Evolutionary conservation across 805 yeast genomes (phyloP), one percentile per base, ranked within the genome.

Genomic region (Metschnikowia colocasiae): DNA sequence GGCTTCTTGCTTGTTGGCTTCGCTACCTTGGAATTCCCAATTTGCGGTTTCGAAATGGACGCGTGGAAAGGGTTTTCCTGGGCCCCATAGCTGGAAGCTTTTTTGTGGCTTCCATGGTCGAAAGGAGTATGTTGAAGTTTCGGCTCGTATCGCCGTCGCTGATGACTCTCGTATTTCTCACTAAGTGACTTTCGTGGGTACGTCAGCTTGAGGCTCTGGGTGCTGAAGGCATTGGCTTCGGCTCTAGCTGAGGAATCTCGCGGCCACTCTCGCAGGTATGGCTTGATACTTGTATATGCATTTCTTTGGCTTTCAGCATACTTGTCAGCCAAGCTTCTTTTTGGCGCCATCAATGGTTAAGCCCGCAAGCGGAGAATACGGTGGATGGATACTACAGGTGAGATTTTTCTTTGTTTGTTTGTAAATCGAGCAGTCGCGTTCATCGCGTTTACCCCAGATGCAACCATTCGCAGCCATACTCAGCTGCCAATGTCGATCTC

Each of bases 401-500:
- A 9, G 44, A 29, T 22, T 41, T 41, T 41, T 31, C 34, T n/a
- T 29, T 39, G 25, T 22, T 42, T 42, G 31, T 31, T 32, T 31
- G 45, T 33, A 32, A 30, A 15, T n/a, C 22, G 39, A 25, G 32
- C 19, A 15, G 45, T 32, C 45, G 45, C 48, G 45, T 40, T 29
- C 37, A 25, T 33, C 46, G 38, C 36, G 44, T 32, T 23, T 18
- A 39, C 42, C 25, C 33, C 33, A 20, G 34, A 29, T 39, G 42
- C 30, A 23, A 36, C 40, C 32, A 29, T 29, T 22, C 42, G 42
- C 42, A 18, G 26, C 34, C 26, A 20, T 27, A 8, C 33, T 39
- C 26, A 50, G 38, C 60, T 56, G 6, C 73, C 73, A 20, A 70
- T 69, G 44, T 69, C 73, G 44, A 72, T 70, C 48, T 70, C 75